Evolutionary conservation across 2,329 filamentous ascomycete species (phyloP), one percentile per base, ranked within the genome.

Genomic region (Fusarium sp.): DNA sequence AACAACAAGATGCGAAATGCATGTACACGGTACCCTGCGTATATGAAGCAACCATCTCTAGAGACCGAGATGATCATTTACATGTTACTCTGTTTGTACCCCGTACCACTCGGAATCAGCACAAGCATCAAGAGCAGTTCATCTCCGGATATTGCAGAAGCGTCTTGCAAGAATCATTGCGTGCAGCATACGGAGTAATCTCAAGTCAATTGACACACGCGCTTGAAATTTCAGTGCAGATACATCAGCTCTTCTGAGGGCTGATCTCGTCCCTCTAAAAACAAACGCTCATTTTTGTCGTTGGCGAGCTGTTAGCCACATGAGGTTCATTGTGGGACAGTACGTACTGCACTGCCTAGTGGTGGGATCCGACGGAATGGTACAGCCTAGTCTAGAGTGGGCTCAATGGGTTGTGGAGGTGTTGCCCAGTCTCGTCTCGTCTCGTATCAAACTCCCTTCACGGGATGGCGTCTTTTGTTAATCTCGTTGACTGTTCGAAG

Each of bases 341-440:
- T 60, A 59, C 56, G 56, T 59, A 47, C 20, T 35, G 35, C 32
- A 46, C 26, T 45, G 24, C 54, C 32, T 45, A 19, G 28, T 60
- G 51, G 37, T 54, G 56, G 54, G 53, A 74, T 72, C 71, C 71
- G 71, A 70, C 56, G 46, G 68, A 65, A 62, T 56, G 71, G 71
- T 74, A 68, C 70, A 62, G 60, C 70, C 71, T 67, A 66, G 71
- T 70, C 60, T 41, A 44, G 47, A 45, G 60, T 62, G 56, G 65
- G 39, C 50, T 62, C 37, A 48, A 47, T 58, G 49, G 49, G 51
- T 47, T 35, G 49, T 59, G 37, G 49, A 60, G 51, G 46, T 57
- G 65, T 54, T 52, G 45, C 37, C 62, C 57, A 62, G 51, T 56
- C 58, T 58, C 65, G 44, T 56, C 58, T 58, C 65, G 44, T 62